A percentile compares a stretch with the other conserved stretches of the same genome.
Evolutionary conservation across 1,284 basidiomycete species (phyloP).

Genomic region (Coniophora puteana): DNA sequence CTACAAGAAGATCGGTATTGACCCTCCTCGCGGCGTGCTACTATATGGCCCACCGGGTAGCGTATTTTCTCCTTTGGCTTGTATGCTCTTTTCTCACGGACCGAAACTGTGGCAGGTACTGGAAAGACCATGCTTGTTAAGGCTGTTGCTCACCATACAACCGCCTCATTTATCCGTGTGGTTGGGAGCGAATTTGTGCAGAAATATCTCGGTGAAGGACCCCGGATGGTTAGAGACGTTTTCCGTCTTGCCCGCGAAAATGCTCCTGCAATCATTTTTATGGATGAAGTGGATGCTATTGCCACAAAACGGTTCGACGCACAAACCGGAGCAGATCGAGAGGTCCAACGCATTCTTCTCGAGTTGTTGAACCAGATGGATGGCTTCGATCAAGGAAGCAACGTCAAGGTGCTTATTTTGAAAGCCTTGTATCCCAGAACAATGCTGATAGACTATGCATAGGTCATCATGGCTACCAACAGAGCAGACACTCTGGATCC

Average conservation of each 20-base stretch:
- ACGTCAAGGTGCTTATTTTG: constrained; percentile 78
- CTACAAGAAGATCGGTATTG: constrained; percentile 99
- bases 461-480: constrained; percentile 99
- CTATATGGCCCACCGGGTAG: constrained; percentile 82
- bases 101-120: constrained; percentile 58
- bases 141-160: constrained; percentile 96
- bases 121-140: constrained; percentile 99
- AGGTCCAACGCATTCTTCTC: constrained; percentile 98
- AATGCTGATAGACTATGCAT: constrained; percentile 2
- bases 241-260: constrained; percentile 98
- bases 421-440: background rate
- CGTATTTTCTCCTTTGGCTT: constrained; percentile 9
- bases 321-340: constrained; percentile 97
- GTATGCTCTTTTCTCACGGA: constrained; percentile 8
- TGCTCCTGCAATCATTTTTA: constrained; percentile 98
- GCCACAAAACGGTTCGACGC: constrained; percentile 99
- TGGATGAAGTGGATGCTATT: constrained; percentile 99
- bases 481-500: constrained; percentile 96
- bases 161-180: constrained; percentile 96
- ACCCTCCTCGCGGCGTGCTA: constrained; percentile 87
- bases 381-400: constrained; percentile 98
- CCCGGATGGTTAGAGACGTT: constrained; percentile 99
- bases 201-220: constrained; percentile 99
- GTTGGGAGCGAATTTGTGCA: constrained; percentile 99
- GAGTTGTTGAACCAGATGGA: constrained; percentile 99